Percentiles rank a stretch among this genome's conserved stretches.
These are phyloP conservation scores for Dictyostelium citrinum DNA, from an alignment of 78 protist genomes.

Conservation along the genomic window DNA sequence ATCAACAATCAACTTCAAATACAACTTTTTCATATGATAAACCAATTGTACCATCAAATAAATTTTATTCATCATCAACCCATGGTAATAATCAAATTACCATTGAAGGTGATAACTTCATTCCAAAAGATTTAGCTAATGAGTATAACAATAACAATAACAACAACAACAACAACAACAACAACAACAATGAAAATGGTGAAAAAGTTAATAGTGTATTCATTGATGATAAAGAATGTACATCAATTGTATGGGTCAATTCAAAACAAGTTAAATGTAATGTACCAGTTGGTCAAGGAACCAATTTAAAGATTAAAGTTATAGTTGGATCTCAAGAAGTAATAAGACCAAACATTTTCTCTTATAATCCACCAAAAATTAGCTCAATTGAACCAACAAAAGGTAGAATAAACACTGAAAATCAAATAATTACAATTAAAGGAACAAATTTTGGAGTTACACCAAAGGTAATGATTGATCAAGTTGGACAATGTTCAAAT, in stretches of 20 bases:
- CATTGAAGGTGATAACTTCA: conserved; percentile 11
- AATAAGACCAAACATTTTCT: background rate
- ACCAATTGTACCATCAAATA: background rate
- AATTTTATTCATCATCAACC: background rate
- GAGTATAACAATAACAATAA: background rate
- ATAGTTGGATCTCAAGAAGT: conserved; percentile 20
- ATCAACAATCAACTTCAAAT: background rate
- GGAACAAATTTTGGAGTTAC: conserved; percentile 27
- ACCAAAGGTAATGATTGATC: conserved; percentile 6
- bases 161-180: background rate
- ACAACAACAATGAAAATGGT: background rate
- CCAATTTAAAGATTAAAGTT: background rate
- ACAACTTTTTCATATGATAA: background rate
- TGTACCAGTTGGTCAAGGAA: conserved; percentile 33
- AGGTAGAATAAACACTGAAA: background rate
- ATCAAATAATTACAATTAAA: background rate
- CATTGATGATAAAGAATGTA: conserved; percentile 10
- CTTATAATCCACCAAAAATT: conserved; percentile 35
- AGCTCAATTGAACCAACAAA: background rate
- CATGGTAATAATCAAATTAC: background rate
- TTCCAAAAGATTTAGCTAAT: conserved; percentile 8
- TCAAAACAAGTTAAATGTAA: background rate
- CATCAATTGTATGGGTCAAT: background rate
- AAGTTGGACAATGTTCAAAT: background rate
- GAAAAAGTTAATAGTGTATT: background rate